Evolutionary conservation across 2,329 filamentous ascomycete genomes (phyloP).

Genomic region (Trichoderma sp.): DNA sequence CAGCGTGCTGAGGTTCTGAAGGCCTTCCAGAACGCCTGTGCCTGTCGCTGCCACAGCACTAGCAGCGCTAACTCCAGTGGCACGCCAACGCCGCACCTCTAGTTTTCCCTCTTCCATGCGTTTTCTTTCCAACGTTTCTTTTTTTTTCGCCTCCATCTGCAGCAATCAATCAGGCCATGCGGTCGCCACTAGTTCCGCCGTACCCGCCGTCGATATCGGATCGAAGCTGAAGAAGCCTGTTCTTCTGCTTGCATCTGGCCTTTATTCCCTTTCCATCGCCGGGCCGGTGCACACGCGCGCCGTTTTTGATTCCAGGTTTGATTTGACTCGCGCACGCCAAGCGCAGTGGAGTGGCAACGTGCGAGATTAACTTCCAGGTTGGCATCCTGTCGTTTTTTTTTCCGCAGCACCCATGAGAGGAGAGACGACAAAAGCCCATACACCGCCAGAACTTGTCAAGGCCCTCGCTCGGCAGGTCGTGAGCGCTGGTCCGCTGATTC

Average conservation of each 20-base stretch:
- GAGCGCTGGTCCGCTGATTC: background rate
- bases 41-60: conserved; percentile 2
- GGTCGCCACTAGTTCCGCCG: background rate
- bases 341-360: conserved; percentile 5
- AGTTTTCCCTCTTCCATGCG: too few species aligned
- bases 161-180: background rate
- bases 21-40: conserved; percentile 15
- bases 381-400: background rate
- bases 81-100: too few species aligned
- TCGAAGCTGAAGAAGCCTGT: background rate
- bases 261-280: conserved; percentile 2
- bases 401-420: background rate
- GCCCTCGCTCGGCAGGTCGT: background rate
- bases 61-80: background rate
- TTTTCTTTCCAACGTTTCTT: too few species aligned
- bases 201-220: background rate
- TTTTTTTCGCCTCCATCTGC: background rate
- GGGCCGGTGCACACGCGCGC: background rate
- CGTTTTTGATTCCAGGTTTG: background rate
- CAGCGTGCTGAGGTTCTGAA: conserved; percentile 9
- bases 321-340: conserved; percentile 15
- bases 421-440: background rate
- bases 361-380: background rate
- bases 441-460: background rate
- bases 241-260: background rate